These are phyloP conservation scores for Spathaspora girioi DNA, from an alignment of 805 yeast species.

Conservation along the genomic window DNA sequence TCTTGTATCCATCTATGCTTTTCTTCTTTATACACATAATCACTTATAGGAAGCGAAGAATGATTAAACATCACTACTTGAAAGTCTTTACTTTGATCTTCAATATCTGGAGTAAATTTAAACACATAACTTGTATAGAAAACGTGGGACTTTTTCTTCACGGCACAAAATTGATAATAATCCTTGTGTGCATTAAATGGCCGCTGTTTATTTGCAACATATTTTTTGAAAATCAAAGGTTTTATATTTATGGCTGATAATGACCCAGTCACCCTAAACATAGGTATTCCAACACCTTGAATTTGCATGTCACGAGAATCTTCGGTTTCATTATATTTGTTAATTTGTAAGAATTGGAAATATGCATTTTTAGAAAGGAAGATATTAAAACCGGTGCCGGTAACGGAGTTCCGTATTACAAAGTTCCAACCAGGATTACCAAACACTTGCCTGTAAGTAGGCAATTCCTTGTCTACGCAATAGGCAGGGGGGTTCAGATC, in stretches of 20 bases:
- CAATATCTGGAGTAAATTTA: constrained; percentile 7
- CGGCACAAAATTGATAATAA: constrained; percentile 5
- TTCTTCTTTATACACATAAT: constrained; percentile 6
- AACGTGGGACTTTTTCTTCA: constrained; percentile 1
- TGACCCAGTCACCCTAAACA: constrained; percentile 6
- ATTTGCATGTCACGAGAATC: neutral
- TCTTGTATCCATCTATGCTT: constrained; percentile 8
- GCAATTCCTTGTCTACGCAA: neutral
- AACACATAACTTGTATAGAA: constrained; percentile 5
- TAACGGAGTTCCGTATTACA: neutral
- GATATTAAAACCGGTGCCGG: neutral
- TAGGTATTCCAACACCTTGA: constrained; percentile 7
- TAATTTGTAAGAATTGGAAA: neutral
- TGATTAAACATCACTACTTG: constrained; percentile 8
- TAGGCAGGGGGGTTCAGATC: neutral
- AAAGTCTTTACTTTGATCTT: constrained; percentile 2
- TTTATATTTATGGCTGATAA: neutral
- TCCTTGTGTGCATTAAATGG: constrained; percentile 8
- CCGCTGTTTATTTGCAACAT: constrained; percentile 3
- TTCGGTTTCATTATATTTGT: neutral
- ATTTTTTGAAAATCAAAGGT: constrained; percentile 5
- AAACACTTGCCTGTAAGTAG: neutral
- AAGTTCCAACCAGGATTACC: constrained; percentile 1
- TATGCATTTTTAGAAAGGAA: neutral
- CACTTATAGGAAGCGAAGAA: constrained; percentile 6